Conservation (phyloP, 768 basidiomycete genomes). For the Hericium erinaceus region DNA sequence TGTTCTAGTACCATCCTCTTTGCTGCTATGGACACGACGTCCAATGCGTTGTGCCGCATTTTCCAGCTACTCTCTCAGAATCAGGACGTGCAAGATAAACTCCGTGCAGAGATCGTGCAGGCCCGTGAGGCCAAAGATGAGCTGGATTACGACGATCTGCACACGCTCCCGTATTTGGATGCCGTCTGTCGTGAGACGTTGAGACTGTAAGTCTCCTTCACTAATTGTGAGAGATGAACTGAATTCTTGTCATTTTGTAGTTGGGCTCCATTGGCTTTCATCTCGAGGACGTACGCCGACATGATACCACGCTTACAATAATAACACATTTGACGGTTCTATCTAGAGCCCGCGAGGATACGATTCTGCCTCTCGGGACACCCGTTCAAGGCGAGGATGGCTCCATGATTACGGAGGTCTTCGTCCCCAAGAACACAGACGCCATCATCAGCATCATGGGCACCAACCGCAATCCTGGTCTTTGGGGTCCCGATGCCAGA, state of each 20-base stretch:
- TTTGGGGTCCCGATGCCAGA: constrained; percentile 10
- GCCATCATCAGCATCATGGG: constrained; percentile 19
- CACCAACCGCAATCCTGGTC: constrained; percentile 17
- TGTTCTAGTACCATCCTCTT: background rate
- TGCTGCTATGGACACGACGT: constrained; percentile 12
- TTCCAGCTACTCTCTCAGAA: constrained; percentile 24
- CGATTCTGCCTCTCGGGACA: no score
- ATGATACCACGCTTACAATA: no score
- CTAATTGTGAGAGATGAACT: no score
- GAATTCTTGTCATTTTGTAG: no score
- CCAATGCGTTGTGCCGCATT: constrained; percentile 24
- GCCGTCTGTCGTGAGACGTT: constrained; percentile 33
- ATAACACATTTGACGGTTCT: no score
- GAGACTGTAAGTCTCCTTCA: constrained; percentile 25
- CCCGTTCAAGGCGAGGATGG: background rate
- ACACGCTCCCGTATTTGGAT: constrained; percentile 37
- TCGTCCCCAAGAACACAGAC: constrained; percentile 12
- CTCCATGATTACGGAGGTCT: background rate
- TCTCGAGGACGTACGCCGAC: background rate
- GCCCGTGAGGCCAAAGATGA: constrained; percentile 24
- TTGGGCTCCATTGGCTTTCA: no score
- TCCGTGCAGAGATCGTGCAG: constrained; percentile 12
- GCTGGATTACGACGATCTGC: constrained; percentile 28
- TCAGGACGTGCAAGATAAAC: constrained; percentile 22
- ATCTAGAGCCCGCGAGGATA: no score